Evolutionary conservation across 805 yeast genomes (phyloP).

Genomic region (Brettanomyces nanus): DNA sequence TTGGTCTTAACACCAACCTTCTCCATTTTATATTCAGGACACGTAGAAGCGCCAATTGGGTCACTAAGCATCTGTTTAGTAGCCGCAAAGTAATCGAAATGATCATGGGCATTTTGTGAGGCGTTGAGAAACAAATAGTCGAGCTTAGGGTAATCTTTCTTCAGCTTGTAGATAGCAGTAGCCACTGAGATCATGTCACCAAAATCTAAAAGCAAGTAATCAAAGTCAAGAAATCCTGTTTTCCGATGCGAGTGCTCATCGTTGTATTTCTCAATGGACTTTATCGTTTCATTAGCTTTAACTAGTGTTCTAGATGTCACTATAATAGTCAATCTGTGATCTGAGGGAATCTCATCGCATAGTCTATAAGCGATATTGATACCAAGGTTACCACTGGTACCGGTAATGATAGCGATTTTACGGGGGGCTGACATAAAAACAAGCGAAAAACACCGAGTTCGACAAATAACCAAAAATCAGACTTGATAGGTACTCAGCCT

Average conservation of each 20-base stretch:
- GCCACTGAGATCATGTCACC: conserved; percentile 80
- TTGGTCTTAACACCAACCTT: conserved; percentile 62
- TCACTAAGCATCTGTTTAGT: conserved; percentile 51
- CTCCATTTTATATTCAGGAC: conserved; percentile 81
- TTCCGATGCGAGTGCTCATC: conserved; percentile 29
- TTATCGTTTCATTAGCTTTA: conserved; percentile 69
- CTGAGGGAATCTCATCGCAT: conserved; percentile 48
- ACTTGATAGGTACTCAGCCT: too few relatives aligned
- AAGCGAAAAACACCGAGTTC: too few relatives aligned
- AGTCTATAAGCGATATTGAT: conserved; percentile 77
- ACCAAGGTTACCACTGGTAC: conserved; percentile 62
- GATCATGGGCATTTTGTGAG: conserved; percentile 80
- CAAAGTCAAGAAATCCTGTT: conserved; percentile 64
- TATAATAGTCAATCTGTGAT: conserved; percentile 60
- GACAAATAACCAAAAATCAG: too few relatives aligned
- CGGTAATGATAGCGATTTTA: conserved; percentile 27
- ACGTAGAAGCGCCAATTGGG: conserved; percentile 80
- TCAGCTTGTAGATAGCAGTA: conserved; percentile 63
- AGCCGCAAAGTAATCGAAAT: conserved; percentile 83
- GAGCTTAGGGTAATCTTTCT: conserved; percentile 52
- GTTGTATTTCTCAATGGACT: conserved; percentile 39
- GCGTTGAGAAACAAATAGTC: conserved; percentile 83
- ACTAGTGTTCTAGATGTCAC: conserved; percentile 88
- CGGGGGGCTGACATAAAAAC: too few relatives aligned
- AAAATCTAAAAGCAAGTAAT: conserved; percentile 84